Percentiles rank a stretch among this genome's conserved stretches.
phyloP scores from a whole-genome alignment of 2,329 filamentous ascomycete genomes.

The Ophiocordyceps sinensis region DNA sequence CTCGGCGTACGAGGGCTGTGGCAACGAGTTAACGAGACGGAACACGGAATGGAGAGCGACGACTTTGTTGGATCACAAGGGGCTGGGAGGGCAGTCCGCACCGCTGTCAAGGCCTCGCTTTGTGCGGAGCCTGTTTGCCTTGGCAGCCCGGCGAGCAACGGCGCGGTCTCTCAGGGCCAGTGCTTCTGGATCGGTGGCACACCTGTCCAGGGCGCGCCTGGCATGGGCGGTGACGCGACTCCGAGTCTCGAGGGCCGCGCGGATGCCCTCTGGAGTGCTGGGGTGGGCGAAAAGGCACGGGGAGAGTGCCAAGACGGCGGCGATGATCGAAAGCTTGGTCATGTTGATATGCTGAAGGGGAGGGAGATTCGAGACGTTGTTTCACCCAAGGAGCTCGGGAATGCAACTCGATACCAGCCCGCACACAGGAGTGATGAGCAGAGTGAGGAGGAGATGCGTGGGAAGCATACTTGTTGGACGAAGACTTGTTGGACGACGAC shows the following conservation, averaged over 20 bases:
- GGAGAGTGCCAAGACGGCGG: constrained; percentile 12
- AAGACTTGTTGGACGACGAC: too few species aligned
- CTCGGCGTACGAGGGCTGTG: neutral
- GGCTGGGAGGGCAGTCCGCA: neutral
- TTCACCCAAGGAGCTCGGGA: neutral
- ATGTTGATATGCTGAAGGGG: neutral
- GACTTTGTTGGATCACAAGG: neutral
- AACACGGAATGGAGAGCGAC: neutral
- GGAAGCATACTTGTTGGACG: too few species aligned
- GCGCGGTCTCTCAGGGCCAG: constrained; percentile 3
- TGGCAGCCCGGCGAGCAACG: constrained; percentile 4
- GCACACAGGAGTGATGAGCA: too few species aligned
- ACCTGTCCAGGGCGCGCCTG: constrained; percentile 2
- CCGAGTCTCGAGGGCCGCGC: neutral
- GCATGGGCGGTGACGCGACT: constrained; percentile 3
- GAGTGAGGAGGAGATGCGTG: too few species aligned
- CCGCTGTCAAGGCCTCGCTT: constrained; percentile 3
- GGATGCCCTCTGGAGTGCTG: constrained; percentile 3
- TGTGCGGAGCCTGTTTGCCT: constrained; percentile 3
- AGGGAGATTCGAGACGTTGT: neutral
- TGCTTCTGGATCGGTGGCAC: constrained; percentile 1
- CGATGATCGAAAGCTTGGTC: constrained; percentile 9
- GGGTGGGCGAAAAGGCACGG: constrained; percentile 8
- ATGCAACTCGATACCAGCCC: neutral
- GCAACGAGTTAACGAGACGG: neutral